phyloP scores from a whole-genome alignment of 2,329 filamentous ascomycete species.

The Xylariaceae sp. region DNA sequence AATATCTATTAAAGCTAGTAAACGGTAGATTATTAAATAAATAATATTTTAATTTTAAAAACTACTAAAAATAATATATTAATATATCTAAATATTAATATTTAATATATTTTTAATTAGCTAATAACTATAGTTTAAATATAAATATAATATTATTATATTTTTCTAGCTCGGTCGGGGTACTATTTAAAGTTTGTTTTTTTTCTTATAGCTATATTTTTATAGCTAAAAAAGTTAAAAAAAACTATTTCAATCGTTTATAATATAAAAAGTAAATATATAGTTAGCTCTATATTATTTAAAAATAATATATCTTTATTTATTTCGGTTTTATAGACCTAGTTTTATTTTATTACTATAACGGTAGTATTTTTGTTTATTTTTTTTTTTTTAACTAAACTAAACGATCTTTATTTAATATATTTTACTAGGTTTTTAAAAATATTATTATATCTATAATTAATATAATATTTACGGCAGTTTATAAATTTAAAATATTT shows the following conservation, averaged over 20 bases:
- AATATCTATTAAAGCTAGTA: conserved; percentile 44
- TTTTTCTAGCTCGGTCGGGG: conserved; percentile 25
- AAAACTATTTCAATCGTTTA: conserved; percentile 17
- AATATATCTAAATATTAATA: conserved; percentile 23
- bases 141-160: conserved; percentile 30
- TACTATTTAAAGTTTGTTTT: conserved; percentile 37
- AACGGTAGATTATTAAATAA: conserved; percentile 37
- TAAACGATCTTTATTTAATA: conserved; percentile 23
- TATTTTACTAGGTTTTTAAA: conserved; percentile 7
- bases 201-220: conserved; percentile 35
- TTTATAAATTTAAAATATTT: conserved; percentile 22
- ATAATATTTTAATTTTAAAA: conserved; percentile 20
- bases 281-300: conserved; percentile 24
- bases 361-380: conserved; percentile 27
- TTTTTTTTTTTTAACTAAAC: conserved; percentile 36
- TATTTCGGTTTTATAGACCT: conserved; percentile 32
- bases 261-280: conserved; percentile 33
- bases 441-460: conserved; percentile 12
- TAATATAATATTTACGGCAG: conserved; percentile 3
- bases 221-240: conserved; percentile 37
- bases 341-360: conserved; percentile 28
- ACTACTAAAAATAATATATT: conserved; percentile 27
- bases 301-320: conserved; percentile 34
- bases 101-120: conserved; percentile 28
- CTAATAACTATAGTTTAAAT: conserved; percentile 28